Evolutionary conservation across 257 asterid genomes (phyloP).

Genomic region (Verbascum thapsus): DNA sequence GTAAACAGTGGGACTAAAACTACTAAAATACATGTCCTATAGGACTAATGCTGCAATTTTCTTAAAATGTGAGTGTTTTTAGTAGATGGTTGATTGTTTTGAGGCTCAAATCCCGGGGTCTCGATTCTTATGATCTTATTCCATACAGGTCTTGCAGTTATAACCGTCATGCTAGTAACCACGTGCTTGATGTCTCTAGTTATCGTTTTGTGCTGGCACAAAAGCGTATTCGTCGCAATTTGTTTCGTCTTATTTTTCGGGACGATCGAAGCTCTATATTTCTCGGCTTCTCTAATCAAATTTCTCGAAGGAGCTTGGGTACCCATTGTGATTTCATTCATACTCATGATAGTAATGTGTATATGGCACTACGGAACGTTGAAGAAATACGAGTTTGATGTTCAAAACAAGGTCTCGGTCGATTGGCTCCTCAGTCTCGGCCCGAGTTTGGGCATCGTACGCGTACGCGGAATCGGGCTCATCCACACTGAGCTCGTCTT

Average conservation of each 20-base stretch:
- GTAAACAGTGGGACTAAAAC: no score
- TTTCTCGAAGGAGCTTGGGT: constrained; percentile 97
- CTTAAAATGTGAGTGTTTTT: no score
- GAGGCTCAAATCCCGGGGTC: no score
- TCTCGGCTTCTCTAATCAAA: constrained; percentile 79
- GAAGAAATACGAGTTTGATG: constrained; percentile 80
- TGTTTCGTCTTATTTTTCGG: constrained; percentile 80
- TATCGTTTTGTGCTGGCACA: constrained; percentile 86
- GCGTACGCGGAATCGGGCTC: constrained; percentile 88
- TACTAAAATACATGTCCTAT: no score
- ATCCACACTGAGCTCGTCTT: constrained; percentile 90
- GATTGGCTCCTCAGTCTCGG: constrained; percentile 86
- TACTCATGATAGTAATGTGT: constrained; percentile 74
- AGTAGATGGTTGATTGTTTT: no score
- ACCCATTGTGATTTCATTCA: constrained; percentile 63
- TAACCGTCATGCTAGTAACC: constrained; percentile 94
- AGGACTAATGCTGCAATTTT: no score
- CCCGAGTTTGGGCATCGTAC: constrained; percentile 81
- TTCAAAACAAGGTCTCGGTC: constrained; percentile 85
- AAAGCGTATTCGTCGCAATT: constrained; percentile 57
- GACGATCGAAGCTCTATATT: constrained; percentile 70
- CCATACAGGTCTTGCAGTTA: constrained; percentile 79
- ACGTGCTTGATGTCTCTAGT: constrained; percentile 95
- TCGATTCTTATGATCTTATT: background rate
- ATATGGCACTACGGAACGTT: constrained; percentile 87